Evolutionary conservation across 192 early-diverging fungal genomes (phyloP).

Genomic region (Mortierella claussenii): DNA sequence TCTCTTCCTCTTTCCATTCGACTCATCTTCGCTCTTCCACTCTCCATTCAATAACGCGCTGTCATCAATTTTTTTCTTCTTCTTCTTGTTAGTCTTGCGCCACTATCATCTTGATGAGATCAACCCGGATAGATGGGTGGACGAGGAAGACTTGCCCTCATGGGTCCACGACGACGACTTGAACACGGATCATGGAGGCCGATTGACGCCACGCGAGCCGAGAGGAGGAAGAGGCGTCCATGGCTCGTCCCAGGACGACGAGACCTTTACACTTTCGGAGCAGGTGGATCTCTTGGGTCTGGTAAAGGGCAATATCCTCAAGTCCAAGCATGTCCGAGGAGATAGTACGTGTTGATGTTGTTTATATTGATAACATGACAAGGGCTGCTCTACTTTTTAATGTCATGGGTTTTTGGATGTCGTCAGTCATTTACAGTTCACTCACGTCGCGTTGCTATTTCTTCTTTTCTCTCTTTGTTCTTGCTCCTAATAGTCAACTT

Average conservation of each 20-base stretch:
- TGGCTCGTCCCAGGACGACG: slow-evolving; percentile 24
- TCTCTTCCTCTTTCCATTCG: no score
- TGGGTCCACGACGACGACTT: slow-evolving; percentile 52
- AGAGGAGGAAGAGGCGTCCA: not conserved
- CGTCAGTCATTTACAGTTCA: no score
- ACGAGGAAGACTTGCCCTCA: slow-evolving; percentile 51
- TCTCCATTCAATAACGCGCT: not conserved
- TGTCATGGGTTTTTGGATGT: no score
- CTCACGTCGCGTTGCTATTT: no score
- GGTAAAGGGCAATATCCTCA: slow-evolving; percentile 25
- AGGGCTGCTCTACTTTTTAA: no score
- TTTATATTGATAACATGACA: no score
- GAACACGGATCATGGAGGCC: slow-evolving; percentile 29
- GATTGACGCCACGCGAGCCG: slow-evolving; percentile 28
- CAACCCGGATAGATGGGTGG: slow-evolving; percentile 63
- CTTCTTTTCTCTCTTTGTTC: no score
- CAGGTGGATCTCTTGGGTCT: slow-evolving; percentile 63
- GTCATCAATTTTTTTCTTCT: not conserved
- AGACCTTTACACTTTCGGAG: slow-evolving; percentile 50
- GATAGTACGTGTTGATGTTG: slow-evolving; percentile 24
- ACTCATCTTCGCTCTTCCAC: no score
- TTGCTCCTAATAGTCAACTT: slow-evolving; percentile 10
- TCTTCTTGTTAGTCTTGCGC: slow-evolving; percentile 52
- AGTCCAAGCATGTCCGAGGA: slow-evolving; percentile 33
- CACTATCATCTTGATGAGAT: slow-evolving; percentile 63